Conservation (phyloP, 495 filamentous ascomycete genomes). For the Neurospora tetraspora region DNA sequence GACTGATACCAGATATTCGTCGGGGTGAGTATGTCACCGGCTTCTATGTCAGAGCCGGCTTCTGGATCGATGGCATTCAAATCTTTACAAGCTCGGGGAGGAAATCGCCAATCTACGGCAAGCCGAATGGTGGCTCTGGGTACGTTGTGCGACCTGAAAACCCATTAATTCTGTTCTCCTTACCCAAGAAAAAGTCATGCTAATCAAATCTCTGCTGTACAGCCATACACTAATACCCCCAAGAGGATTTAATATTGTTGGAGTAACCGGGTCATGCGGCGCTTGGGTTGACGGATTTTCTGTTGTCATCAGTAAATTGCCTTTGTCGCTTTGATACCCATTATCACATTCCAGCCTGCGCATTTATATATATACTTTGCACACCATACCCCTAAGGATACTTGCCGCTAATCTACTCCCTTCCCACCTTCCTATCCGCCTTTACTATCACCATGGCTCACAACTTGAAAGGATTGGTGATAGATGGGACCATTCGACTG, state of each 20-base stretch:
- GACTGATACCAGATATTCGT: constrained; percentile 52
- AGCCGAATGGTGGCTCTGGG: constrained; percentile 70
- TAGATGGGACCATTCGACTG: neutral
- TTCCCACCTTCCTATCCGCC: neutral
- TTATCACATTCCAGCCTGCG: neutral
- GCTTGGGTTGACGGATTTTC: constrained; percentile 84
- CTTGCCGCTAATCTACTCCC: neutral
- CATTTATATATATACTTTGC: neutral
- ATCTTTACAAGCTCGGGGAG: constrained; percentile 81
- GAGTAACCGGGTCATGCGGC: constrained; percentile 72
- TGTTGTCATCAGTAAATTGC: constrained; percentile 61
- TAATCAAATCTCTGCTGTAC: constrained; percentile 6
- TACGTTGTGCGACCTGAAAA: constrained; percentile 30
- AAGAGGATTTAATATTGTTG: constrained; percentile 79
- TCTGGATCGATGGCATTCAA: constrained; percentile 86
- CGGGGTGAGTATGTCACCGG: constrained; percentile 80
- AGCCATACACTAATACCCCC: constrained; percentile 88
- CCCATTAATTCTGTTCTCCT: neutral
- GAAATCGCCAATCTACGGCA: constrained; percentile 78
- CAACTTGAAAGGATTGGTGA: neutral
- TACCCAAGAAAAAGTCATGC: neutral
- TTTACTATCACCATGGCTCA: neutral
- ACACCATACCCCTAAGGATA: neutral
- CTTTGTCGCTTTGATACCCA: neutral
- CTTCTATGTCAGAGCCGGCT: constrained; percentile 72